Evolutionary conservation across 495 filamentous ascomycete genomes (phyloP).

Genomic region (Trichoderma parareesei): DNA sequence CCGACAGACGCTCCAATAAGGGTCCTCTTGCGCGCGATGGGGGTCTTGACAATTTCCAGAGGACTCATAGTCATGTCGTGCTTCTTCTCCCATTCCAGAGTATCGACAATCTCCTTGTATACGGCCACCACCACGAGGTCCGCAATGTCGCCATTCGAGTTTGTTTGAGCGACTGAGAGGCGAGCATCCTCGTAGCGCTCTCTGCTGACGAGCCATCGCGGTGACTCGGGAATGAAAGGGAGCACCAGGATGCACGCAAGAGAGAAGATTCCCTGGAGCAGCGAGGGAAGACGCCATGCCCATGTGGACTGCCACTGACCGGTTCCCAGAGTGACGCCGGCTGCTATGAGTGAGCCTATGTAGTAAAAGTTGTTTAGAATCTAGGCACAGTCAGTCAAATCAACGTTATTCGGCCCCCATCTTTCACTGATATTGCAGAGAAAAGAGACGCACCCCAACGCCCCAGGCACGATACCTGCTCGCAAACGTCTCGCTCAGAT

Average conservation of each 20-base stretch:
- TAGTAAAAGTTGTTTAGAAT: slow-evolving; percentile 47
- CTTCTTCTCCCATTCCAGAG: slow-evolving; percentile 40
- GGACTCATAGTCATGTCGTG: slow-evolving; percentile 32
- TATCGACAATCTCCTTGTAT: slow-evolving; percentile 35
- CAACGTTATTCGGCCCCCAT: not conserved
- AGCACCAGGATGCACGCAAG: slow-evolving; percentile 43
- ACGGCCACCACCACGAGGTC: slow-evolving; percentile 36
- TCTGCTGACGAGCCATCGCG: slow-evolving; percentile 39
- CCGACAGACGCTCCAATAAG: slow-evolving; percentile 36
- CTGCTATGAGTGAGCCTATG: slow-evolving; percentile 39
- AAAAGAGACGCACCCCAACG: slow-evolving; percentile 16
- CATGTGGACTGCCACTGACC: slow-evolving; percentile 38
- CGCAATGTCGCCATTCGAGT: slow-evolving; percentile 32
- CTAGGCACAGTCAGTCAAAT: slow-evolving; percentile 12
- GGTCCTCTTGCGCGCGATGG: slow-evolving; percentile 33
- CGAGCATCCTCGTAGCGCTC: slow-evolving; percentile 26
- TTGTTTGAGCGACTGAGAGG: slow-evolving; percentile 37
- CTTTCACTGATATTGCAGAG: not conserved
- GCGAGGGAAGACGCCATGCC: slow-evolving; percentile 49
- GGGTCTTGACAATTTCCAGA: slow-evolving; percentile 32
- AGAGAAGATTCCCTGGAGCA: slow-evolving; percentile 47
- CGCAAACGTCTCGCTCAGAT: slow-evolving; percentile 1
- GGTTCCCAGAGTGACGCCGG: slow-evolving; percentile 46
- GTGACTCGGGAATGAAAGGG: slow-evolving; percentile 49
- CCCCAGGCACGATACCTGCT: slow-evolving; percentile 34